Base-by-base conservation (phyloP, 1,284 basidiomycete genomes). In the Trichosporon faecale region DNA sequence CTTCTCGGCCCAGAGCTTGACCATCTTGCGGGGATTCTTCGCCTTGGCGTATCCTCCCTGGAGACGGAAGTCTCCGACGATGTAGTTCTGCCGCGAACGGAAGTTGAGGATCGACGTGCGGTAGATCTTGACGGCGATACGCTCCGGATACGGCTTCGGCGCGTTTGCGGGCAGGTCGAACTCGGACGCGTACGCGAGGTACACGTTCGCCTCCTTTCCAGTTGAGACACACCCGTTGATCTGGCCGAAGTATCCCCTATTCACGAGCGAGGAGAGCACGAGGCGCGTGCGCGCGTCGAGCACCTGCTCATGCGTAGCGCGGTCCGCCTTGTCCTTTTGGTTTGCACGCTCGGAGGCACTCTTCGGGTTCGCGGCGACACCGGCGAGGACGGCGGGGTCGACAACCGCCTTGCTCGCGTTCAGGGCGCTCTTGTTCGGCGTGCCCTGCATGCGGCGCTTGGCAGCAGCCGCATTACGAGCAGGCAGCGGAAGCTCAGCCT, bases 81-180 rank as follows among this genome's bases (percentile, higher is more conserved):
- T 95, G 82, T 98, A 98, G 70, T 92, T 91, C 79, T 97, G 94
- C 12, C 97, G 90, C 77, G 98, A 93, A 82, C 98, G 97, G 87
- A 99, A 99, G 9, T 95, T 88, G 8, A 99, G 89, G 74, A 99
- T 99, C 31, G 94, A 96, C 0, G 97, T 99, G 82, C 99, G 97
- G 86, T 96, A 99, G 75, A 99, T 96, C 84, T 99, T 99, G 73
- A 99, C 87, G 0, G 96, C 95, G 37, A 95, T 80, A 91, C 92
- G 31, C 80, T 81, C 23, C 82, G 84, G 60, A 88, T 87, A 9
- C 88, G 88, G 0, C 88, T 88, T 49, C 5, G 77, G 71, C 70
- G 74, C 66, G 11, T 77, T 64, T 6, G 76, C 91, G 18, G 83
- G 82, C 18, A 84, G 83, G 11, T 88, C 86, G 8, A 61, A 61